phyloP scores from a whole-genome alignment of 208 protist genomes.

The Leishmania aethiopica region DNA sequence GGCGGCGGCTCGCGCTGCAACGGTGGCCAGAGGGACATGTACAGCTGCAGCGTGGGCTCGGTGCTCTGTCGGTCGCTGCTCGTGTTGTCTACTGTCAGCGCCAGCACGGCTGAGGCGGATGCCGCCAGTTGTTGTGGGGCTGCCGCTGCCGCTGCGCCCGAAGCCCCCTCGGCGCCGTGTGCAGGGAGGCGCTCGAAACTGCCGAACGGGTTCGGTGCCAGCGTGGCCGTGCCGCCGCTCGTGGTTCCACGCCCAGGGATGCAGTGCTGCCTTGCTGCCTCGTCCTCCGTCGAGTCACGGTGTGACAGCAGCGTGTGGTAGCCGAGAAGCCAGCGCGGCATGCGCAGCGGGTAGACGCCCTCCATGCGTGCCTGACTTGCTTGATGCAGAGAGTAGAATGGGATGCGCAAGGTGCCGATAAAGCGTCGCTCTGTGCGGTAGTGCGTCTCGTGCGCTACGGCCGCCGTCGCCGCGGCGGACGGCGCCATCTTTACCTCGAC shows the following conservation, averaged over 20 bases:
- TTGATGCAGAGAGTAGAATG: conserved; percentile 79
- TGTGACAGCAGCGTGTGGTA: conserved; percentile 36
- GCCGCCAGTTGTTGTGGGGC: background rate
- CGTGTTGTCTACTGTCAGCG: background rate
- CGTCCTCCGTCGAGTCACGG: background rate
- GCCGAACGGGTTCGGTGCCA: background rate
- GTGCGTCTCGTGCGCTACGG: conserved; percentile 77
- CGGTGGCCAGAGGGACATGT: conserved; percentile 81
- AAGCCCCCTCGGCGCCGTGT: background rate
- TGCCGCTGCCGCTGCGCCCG: background rate
- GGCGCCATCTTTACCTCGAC: conserved; percentile 69
- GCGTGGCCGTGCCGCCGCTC: background rate
- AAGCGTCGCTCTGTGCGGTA: conserved; percentile 85
- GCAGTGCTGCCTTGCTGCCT: background rate
- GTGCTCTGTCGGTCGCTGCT: conserved; percentile 6
- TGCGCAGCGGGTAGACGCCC: conserved; percentile 69
- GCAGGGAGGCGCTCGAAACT: background rate
- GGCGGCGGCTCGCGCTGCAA: conserved; percentile 51
- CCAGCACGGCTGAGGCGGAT: background rate
- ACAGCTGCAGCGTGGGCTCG: conserved; percentile 70
- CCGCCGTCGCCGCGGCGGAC: conserved; percentile 40
- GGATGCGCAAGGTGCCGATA: conserved; percentile 72
- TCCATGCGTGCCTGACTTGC: conserved; percentile 70
- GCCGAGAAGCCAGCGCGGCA: conserved; percentile 75
- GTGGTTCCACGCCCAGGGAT: background rate